These are phyloP conservation scores for Mortierella sp. DNA, from an alignment of 371 early-diverging fungal genomes.

Conservation along the genomic window DNA sequence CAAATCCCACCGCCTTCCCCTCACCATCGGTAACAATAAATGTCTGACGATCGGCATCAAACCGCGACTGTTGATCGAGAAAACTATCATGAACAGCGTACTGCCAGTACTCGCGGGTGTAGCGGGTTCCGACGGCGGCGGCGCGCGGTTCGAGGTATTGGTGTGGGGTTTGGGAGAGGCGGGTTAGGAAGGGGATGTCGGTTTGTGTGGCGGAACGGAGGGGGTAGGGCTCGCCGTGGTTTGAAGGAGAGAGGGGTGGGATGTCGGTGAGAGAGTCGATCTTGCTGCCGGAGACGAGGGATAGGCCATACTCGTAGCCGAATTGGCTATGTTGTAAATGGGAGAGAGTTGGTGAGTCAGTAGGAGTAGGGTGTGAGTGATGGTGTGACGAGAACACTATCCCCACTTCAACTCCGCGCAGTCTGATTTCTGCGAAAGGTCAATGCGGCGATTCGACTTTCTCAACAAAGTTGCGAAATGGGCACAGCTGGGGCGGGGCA, in stretches of 20 bases:
- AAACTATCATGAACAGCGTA: conserved; percentile 28
- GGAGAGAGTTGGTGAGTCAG: not conserved
- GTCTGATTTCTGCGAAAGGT: not conserved
- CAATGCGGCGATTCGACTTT: not conserved
- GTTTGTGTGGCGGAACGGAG: conserved; percentile 21
- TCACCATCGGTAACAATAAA: conserved; percentile 29
- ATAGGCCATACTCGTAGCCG: conserved; percentile 43
- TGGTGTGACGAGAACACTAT: too few relatives aligned
- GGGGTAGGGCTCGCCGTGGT: conserved; percentile 31
- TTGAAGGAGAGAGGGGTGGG: conserved; percentile 32
- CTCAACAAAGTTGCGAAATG: not conserved
- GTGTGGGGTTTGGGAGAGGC: conserved; percentile 16
- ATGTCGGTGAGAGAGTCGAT: conserved; percentile 24
- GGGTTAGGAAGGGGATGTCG: conserved; percentile 39
- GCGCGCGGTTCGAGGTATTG: not conserved
- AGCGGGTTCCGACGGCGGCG: conserved; percentile 7
- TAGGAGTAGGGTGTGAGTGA: not conserved
- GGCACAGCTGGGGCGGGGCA: not conserved
- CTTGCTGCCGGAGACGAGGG: not conserved
- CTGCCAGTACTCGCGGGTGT: conserved; percentile 39
- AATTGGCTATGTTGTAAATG: conserved; percentile 30
- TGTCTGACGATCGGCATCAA: conserved; percentile 36
- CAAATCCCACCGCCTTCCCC: conserved; percentile 27
- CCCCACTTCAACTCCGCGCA: too few relatives aligned
- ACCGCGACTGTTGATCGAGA: conserved; percentile 11